Conservation (phyloP, 129 eudicot genomes). For the Deinandra increscens region DNA sequence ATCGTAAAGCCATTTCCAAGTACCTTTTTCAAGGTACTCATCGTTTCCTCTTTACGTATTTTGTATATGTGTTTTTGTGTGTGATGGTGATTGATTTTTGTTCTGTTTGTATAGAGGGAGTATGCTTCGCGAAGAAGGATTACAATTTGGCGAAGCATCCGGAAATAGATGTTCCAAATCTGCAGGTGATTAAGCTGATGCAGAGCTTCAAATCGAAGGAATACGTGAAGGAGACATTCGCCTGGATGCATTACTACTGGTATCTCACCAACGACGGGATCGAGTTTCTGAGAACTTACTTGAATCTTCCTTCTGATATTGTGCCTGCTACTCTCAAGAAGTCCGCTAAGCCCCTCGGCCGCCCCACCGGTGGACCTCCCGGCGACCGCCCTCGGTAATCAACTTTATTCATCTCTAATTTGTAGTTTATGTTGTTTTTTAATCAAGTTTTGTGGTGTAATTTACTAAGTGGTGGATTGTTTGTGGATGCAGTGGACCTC, state of each 20-base stretch:
- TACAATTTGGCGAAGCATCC: no score
- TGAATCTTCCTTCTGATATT: constrained; percentile 5
- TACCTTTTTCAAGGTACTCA: neutral
- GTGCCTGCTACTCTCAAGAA: constrained; percentile 7
- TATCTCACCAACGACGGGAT: neutral
- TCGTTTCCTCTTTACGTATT: neutral
- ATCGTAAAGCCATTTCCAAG: no score
- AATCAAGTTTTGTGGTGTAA: neutral
- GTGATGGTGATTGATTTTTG: neutral
- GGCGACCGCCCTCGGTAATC: neutral
- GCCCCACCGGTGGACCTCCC: neutral
- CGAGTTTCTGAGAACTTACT: neutral
- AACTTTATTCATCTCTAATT: neutral
- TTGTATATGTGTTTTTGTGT: no score
- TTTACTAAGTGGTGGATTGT: neutral
- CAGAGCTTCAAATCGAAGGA: no score
- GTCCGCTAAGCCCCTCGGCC: neutral
- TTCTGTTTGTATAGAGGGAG: neutral
- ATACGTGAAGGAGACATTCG: neutral
- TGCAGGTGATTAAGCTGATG: no score
- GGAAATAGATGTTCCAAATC: no score
- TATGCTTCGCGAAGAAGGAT: neutral
- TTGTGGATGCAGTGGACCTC: neutral
- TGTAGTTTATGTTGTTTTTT: no score
- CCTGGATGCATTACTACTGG: neutral